phyloP scores from a whole-genome alignment of 108 stramenopile genomes.

The Mayamaea pseudoterrestris region DNA sequence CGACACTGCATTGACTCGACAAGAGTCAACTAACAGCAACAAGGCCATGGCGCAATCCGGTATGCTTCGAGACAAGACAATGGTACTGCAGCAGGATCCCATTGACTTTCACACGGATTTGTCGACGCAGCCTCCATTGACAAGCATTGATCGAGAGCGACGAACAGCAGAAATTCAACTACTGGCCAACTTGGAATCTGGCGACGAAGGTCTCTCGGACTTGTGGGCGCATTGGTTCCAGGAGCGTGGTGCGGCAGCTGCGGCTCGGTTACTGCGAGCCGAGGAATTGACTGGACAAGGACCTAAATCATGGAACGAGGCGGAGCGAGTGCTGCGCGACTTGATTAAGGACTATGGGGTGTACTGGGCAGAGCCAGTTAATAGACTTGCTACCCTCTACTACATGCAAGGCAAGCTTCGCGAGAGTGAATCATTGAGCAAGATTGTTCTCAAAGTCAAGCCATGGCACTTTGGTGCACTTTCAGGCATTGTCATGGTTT shows the following conservation, averaged over 20 bases:
- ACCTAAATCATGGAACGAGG: constrained; percentile 30
- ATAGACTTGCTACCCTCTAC: constrained; percentile 62
- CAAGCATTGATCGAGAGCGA: constrained; percentile 27
- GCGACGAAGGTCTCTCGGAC: constrained; percentile 19
- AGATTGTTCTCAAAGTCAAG: constrained; percentile 47
- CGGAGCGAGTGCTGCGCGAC: constrained; percentile 25
- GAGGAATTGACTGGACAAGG: constrained; percentile 20
- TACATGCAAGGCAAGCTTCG: constrained; percentile 41
- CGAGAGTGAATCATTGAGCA: constrained; percentile 39
- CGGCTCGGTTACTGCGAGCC: constrained; percentile 6
- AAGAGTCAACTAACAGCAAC: too few species aligned
- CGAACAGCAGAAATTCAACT: constrained; percentile 27
- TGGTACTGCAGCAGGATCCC: too few species aligned
- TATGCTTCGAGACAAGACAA: too few species aligned
- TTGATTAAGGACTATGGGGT: constrained; percentile 50
- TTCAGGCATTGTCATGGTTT: constrained; percentile 56
- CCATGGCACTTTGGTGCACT: constrained; percentile 81
- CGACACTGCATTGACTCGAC: too few species aligned
- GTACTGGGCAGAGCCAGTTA: constrained; percentile 58
- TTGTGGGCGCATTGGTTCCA: constrained; percentile 42
- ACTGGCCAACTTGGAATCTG: constrained; percentile 10
- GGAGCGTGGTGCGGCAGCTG: constrained; percentile 32
- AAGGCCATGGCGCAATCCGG: too few species aligned
- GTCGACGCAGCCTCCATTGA: constrained; percentile 31
- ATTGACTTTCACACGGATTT: constrained; percentile 5